Evolutionary conservation across 2,329 filamentous ascomycete genomes (phyloP), one percentile per base, ranked within the genome.

Genomic region (Sporothrix phasma): DNA sequence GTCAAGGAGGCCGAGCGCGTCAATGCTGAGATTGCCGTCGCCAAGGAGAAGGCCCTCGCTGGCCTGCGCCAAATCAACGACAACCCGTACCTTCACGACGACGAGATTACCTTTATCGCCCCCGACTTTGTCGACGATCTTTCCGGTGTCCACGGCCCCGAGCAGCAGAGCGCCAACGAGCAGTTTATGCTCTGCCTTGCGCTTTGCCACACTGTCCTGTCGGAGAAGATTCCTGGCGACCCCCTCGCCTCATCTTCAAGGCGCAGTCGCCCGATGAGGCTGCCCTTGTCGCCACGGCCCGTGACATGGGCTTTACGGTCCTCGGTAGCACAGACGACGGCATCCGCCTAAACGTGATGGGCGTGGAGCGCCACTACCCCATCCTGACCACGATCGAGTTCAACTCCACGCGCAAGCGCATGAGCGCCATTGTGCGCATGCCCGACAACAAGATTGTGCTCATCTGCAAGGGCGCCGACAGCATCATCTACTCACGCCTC

Each of bases 391-490:
- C 89, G 0, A 87, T 99, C 43, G 94, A 99, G 73, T 99, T 99
- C 80, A 97, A 97, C 74, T 97, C 93, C 0, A 92, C 88, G 49
- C 85, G 94, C 71, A 99, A 99, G 78, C 86, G 94, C 69, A 99
- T 99, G 94, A 97, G 92, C 76, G 90, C 92, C 2, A 97, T 99
- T 69, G 87, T 99, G 60, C 85, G 89, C 65, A 96, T 97, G 92
- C 93, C 94, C 0, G 86, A 97, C 74, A 88, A 89, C 46, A 87
- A 83, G 65, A 97, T 99, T 67, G 81, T 94, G 63, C 81, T 99
- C 0, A 96, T 95, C 76, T 99, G 94, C 80, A 99, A 99, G 77
- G 94, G 94, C 68, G 94, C 94, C 39, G 94, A 99, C 74, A 97
- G 91, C 71, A 89, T 97, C 71, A 97, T 99, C 68, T 99, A 97